phyloP scores from a whole-genome alignment of 768 basidiomycete species.

The Galerina sulciceps region DNA sequence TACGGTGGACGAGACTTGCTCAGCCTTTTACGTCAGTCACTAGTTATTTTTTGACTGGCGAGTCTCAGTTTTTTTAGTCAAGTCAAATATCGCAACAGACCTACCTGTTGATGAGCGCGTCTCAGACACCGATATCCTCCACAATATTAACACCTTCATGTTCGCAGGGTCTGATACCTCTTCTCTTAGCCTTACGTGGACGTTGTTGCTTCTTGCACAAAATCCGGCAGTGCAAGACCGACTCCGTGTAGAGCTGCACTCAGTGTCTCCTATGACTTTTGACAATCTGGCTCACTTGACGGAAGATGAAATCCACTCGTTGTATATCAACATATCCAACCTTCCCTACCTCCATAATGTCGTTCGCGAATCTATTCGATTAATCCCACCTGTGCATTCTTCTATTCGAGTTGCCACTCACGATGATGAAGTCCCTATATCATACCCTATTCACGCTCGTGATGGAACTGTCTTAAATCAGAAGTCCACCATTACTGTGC shows the following conservation, averaged over 20 bases:
- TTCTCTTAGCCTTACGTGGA: constrained; percentile 85
- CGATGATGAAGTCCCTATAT: constrained; percentile 79
- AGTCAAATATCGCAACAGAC: constrained; percentile 79
- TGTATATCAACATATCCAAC: constrained; percentile 57
- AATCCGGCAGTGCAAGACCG: constrained; percentile 69
- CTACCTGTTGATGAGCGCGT: constrained; percentile 72
- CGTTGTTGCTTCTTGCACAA: constrained; percentile 72
- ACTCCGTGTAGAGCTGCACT: constrained; percentile 69
- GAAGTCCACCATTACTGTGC: constrained; percentile 50
- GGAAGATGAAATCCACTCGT: constrained; percentile 66
- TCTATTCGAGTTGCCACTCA: constrained; percentile 78
- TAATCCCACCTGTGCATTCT: constrained; percentile 82
- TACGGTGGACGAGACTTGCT: constrained; percentile 77
- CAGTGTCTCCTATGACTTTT: constrained; percentile 41
- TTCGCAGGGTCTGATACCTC: constrained; percentile 91
- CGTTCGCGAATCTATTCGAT: constrained; percentile 72
- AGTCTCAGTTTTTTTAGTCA: constrained; percentile 53
- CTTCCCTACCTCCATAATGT: constrained; percentile 81
- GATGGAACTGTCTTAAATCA: constrained; percentile 49
- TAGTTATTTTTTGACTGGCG: not conserved
- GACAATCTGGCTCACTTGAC: constrained; percentile 49
- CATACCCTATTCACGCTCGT: constrained; percentile 57
- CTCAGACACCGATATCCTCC: constrained; percentile 85
- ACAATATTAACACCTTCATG: constrained; percentile 89
- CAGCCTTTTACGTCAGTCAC: constrained; percentile 69